Conservation (phyloP, 2,329 filamentous ascomycete species). For the Amphichorda felina region DNA sequence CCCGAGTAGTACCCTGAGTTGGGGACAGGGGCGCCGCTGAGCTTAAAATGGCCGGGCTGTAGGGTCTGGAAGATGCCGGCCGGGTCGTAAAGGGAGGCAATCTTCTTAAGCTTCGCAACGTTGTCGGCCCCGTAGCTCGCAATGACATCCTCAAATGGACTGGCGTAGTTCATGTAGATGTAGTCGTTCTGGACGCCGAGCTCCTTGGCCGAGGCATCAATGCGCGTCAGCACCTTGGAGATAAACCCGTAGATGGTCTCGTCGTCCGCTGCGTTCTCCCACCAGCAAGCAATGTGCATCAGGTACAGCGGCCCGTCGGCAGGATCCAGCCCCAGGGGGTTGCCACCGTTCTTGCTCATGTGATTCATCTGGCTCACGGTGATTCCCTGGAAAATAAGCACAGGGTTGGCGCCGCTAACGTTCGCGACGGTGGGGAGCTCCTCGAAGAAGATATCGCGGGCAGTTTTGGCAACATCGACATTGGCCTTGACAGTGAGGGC, state of each 20-base stretch:
- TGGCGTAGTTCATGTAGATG: slow-evolving; percentile 31
- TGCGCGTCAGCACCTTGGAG: slow-evolving; percentile 7
- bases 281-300: slow-evolving; percentile 10
- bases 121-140: slow-evolving; percentile 24
- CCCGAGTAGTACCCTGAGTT: neutral
- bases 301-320: slow-evolving; percentile 13
- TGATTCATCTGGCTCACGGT: slow-evolving; percentile 20
- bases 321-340: slow-evolving; percentile 19
- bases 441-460: slow-evolving; percentile 7
- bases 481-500: slow-evolving; percentile 8
- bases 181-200: slow-evolving; percentile 8
- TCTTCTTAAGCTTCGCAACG: slow-evolving; percentile 13
- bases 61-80: slow-evolving; percentile 18
- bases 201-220: slow-evolving; percentile 7
- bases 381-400: slow-evolving; percentile 25
- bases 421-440: slow-evolving; percentile 10
- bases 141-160: slow-evolving; percentile 23
- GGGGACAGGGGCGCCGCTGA: slow-evolving; percentile 5
- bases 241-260: slow-evolving; percentile 7
- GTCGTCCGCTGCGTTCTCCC: slow-evolving; percentile 9
- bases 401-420: slow-evolving; percentile 12
- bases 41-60: slow-evolving; percentile 17
- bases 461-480: slow-evolving; percentile 2
- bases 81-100: slow-evolving; percentile 20
- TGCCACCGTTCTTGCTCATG: slow-evolving; percentile 16